Base-by-base conservation (phyloP, 202 grass and related monocot genomes). In the Elaeis oleifera region DNA sequence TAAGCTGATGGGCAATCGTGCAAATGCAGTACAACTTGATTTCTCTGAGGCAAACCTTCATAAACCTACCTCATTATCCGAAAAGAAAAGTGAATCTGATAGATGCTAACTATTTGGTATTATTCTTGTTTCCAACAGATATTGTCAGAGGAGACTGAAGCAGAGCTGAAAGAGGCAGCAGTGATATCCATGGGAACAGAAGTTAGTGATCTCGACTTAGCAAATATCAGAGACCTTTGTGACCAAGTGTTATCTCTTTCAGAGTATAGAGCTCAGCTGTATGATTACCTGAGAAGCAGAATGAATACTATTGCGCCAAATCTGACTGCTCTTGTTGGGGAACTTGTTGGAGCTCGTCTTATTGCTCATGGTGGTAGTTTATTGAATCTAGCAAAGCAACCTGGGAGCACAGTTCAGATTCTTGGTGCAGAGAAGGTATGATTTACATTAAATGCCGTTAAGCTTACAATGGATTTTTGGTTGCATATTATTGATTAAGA, bases 141-240 rank as follows among this genome's bases (percentile, higher is more conserved):
- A 73, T 63, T 96, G 22, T 50, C 81, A 49, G 88, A 89, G 68
- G 85, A 99, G 0, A 67, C 73, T 11, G 94, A 99, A 89, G 59
- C 74, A 36, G 70, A 94, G 62, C 26, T 94, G 24, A 99, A 94
- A 72, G 94, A 86, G 76, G 82, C 78, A 62, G 74, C 88, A 22
- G 78, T 87, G 8, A 89, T 99, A 73, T 99, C 94, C 27, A 99
- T 94, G 94, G 94, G 88, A n/a, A 99, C 88, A 51, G 94, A 99
- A 94, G 83, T 94, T 74, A 89, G 67, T 63, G 88, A 94, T 17
- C 60, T 89, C 71, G 94, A 99, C 50, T 69, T 99, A 29, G 51
- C 77, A 68, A 99, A 94, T 60, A 99, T 94, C 17, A 89, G 66
- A 29, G 85, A 94, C 39, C 80, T 94, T 16, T 90, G 87, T 25